Conservation (phyloP, 352 stramenopile genomes). For the Globisporangium cylindrosporum region DNA sequence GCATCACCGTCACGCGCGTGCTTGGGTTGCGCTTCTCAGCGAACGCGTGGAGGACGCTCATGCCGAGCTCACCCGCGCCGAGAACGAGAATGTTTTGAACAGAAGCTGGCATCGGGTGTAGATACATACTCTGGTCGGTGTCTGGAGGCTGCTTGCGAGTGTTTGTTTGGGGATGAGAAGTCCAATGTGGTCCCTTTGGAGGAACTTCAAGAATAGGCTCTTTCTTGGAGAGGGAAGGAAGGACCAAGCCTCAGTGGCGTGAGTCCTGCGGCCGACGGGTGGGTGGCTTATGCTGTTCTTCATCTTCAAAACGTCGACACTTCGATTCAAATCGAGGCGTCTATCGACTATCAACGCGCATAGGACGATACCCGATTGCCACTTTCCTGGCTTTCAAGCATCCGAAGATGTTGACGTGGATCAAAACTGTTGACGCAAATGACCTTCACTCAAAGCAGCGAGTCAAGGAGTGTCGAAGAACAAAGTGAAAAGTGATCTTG, state of each 20-base stretch:
- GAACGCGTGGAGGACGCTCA: slow-evolving; percentile 8
- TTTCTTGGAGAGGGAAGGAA: neutral
- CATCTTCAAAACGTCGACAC: neutral
- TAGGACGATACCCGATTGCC: too few relatives aligned
- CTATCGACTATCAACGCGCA: neutral
- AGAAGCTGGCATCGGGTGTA: neutral
- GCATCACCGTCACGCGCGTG: neutral
- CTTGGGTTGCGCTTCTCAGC: neutral
- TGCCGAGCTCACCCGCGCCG: slow-evolving; percentile 13
- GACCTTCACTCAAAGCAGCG: too few relatives aligned
- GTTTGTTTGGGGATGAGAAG: neutral
- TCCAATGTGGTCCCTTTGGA: neutral
- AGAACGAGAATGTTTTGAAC: slow-evolving; percentile 13
- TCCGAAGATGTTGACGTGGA: neutral
- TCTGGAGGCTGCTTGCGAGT: neutral
- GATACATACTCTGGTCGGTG: neutral
- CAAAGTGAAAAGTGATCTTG: too few relatives aligned
- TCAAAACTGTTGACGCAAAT: neutral
- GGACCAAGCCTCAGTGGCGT: neutral
- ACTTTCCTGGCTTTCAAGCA: too few relatives aligned
- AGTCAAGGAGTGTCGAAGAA: too few relatives aligned
- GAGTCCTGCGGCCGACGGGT: too few relatives aligned
- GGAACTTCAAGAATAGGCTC: neutral
- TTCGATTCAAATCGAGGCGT: neutral
- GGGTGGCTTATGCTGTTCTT: neutral